Evolutionary conservation across 2,329 filamentous ascomycete genomes (phyloP).

Genomic region (Orbilia quercus): DNA sequence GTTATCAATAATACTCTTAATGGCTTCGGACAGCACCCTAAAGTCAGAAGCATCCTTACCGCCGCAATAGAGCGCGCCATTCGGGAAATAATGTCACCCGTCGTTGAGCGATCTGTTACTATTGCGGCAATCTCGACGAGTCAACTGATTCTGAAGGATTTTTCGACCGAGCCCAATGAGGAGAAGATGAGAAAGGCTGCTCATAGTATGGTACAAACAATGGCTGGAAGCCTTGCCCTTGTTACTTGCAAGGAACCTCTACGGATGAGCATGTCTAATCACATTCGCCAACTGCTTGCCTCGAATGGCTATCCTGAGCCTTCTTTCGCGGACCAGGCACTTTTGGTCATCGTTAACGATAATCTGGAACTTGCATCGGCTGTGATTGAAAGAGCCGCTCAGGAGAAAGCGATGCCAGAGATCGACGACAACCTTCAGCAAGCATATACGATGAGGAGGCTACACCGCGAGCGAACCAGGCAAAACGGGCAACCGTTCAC

Average conservation of each 20-base stretch:
- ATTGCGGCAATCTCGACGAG: conserved; percentile 97
- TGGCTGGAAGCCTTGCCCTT: conserved; percentile 90
- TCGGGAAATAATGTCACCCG: conserved; percentile 94
- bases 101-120: conserved; percentile 96
- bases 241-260: conserved; percentile 99
- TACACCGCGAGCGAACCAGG: conserved; percentile 72
- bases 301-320: conserved; percentile 73
- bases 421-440: conserved; percentile 92
- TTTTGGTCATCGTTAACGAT: conserved; percentile 98
- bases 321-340: conserved; percentile 89
- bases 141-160: conserved; percentile 96
- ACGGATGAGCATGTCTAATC: conserved; percentile 95
- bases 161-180: conserved; percentile 90
- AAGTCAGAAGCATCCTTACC: conserved; percentile 77
- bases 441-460: conserved; percentile 80
- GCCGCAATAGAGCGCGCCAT: conserved; percentile 88
- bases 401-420: conserved; percentile 90
- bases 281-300: conserved; percentile 82
- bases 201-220: conserved; percentile 92
- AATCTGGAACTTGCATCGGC: conserved; percentile 93
- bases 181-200: conserved; percentile 86
- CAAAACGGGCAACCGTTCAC: conserved; percentile 82
- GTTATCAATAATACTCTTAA: conserved; percentile 59
- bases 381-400: conserved; percentile 94
- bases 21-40: conserved; percentile 59